Conservation (phyloP, 306 rosid species). For the Alnus glutinosa region DNA sequence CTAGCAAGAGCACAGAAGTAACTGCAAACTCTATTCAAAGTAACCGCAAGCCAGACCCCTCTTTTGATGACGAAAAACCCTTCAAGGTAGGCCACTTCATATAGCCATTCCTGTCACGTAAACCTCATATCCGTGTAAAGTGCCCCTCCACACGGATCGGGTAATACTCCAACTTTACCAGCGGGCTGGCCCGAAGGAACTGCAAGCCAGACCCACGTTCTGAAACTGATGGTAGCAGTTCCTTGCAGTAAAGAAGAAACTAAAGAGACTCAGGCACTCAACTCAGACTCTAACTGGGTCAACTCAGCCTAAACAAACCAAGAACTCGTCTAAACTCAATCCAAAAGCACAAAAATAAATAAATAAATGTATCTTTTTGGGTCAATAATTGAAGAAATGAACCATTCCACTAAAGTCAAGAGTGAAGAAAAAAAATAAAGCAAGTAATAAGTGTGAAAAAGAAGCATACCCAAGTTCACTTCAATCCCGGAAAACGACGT, state of each 20-base stretch:
- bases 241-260: not conserved
- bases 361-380: not conserved
- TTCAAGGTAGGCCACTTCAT: too few species aligned
- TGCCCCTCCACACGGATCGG: too few species aligned
- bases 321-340: not conserved
- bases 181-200: too few species aligned
- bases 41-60: not conserved
- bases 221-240: not conserved
- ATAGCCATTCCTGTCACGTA: too few species aligned
- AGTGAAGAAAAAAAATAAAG: not conserved
- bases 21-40: too few species aligned
- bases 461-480: conserved; percentile 7
- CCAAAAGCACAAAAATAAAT: not conserved
- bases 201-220: too few species aligned
- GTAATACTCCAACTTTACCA: too few species aligned
- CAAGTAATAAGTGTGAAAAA: not conserved
- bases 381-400: too few species aligned
- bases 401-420: not conserved
- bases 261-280: not conserved
- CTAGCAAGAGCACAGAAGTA: not conserved
- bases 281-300: not conserved
- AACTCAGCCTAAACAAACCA: not conserved
- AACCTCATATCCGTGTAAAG: too few species aligned
- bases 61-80: too few species aligned
- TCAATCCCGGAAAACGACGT: conserved; percentile 56